Percentiles rank a stretch among this genome's conserved stretches.
Conservation (phyloP, 2,329 filamentous ascomycete genomes). For the Ophiocordyceps polyrhachis-furcata region DNA sequence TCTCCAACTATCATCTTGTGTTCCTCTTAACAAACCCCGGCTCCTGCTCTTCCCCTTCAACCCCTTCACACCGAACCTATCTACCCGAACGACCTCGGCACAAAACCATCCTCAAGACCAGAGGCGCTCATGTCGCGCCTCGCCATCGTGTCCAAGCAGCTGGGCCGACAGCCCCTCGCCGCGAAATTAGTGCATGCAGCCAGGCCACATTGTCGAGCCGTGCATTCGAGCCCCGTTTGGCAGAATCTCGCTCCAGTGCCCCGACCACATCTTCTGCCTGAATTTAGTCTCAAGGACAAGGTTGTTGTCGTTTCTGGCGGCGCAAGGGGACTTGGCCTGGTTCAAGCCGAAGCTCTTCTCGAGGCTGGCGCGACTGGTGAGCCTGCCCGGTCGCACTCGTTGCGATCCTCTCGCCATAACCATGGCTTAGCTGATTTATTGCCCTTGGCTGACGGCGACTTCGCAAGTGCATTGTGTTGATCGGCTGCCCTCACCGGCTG, state of each 20-base stretch:
- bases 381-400: neutral
- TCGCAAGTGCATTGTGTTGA: slow-evolving; percentile 46
- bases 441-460: neutral
- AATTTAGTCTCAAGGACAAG: slow-evolving; percentile 59
- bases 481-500: slow-evolving; percentile 32
- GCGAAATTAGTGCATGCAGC: slow-evolving; percentile 1
- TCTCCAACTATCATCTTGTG: too few species aligned
- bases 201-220: slow-evolving; percentile 2
- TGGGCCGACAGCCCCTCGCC: slow-evolving; percentile 4
- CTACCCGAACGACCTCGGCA: neutral
- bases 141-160: slow-evolving; percentile 6
- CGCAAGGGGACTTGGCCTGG: slow-evolving; percentile 58
- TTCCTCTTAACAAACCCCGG: too few species aligned
- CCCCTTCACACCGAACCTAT: neutral
- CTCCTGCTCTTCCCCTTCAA: neutral
- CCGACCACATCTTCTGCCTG: slow-evolving; percentile 31
- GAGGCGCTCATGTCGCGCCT: slow-evolving; percentile 10
- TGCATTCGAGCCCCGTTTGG: slow-evolving; percentile 7
- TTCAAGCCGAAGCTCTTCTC: slow-evolving; percentile 59
- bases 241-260: slow-evolving; percentile 6
- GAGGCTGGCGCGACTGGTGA: slow-evolving; percentile 57
- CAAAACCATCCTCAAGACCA: neutral
- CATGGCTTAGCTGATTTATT: neutral
- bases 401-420: neutral
- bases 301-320: slow-evolving; percentile 62